phyloP scores from a whole-genome alignment of 2,329 filamentous ascomycete genomes.

The Fusarium redolens region DNA sequence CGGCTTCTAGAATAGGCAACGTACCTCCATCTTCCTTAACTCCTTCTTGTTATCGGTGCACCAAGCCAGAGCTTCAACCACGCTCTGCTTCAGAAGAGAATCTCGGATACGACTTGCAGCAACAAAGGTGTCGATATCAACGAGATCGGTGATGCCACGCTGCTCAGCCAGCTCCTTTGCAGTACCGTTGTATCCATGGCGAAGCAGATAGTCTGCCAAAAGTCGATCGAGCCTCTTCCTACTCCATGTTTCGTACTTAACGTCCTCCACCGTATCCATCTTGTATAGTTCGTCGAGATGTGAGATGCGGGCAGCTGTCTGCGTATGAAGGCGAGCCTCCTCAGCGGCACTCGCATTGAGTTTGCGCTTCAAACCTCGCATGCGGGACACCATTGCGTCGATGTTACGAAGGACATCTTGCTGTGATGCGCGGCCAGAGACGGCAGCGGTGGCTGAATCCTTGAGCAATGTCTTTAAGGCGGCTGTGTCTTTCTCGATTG shows the following conservation, averaged over 20 bases:
- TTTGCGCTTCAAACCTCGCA: conserved; percentile 90
- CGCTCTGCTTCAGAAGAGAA: conserved; percentile 75
- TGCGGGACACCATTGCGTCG: conserved; percentile 85
- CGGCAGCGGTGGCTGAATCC: conserved; percentile 73
- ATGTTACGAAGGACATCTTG: conserved; percentile 82
- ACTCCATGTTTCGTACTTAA: conserved; percentile 94
- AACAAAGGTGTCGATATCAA: conserved; percentile 90
- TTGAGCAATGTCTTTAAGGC: conserved; percentile 70
- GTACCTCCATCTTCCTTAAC: conserved; percentile 84
- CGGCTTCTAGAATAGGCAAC: conserved; percentile 40
- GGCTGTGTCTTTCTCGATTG: conserved; percentile 77
- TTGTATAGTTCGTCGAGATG: conserved; percentile 85
- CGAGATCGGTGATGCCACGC: conserved; percentile 81
- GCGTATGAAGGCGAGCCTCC: conserved; percentile 79
- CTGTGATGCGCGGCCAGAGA: conserved; percentile 70
- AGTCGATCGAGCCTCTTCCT: conserved; percentile 83
- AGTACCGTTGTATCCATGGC: conserved; percentile 83
- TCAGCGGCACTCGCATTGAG: conserved; percentile 81
- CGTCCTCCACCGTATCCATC: conserved; percentile 85
- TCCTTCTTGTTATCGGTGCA: conserved; percentile 94
- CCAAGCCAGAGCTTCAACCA: conserved; percentile 86
- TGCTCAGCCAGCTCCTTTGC: conserved; percentile 80
- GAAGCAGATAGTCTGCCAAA: conserved; percentile 90
- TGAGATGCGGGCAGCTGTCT: conserved; percentile 79
- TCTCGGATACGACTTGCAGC: conserved; percentile 82